Percentiles rank a stretch among this genome's conserved stretches.
These are phyloP conservation scores for Physcomitrellopsis africana DNA, from an alignment of 225 moss, liverwort and hornwort species.

Conservation along the genomic window DNA sequence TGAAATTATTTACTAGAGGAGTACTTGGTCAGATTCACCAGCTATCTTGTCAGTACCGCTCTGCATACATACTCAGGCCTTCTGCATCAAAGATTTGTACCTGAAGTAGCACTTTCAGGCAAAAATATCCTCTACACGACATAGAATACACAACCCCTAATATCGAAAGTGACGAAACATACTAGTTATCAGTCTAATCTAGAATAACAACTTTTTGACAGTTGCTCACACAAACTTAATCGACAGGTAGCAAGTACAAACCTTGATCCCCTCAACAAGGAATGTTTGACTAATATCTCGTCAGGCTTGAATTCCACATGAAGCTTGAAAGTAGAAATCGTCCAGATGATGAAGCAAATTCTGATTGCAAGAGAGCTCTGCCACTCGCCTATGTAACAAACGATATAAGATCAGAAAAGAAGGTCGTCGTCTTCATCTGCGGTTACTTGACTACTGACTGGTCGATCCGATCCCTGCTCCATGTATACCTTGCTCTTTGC, in stretches of 20 bases:
- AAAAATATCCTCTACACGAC: conserved; percentile 28
- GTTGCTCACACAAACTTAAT: conserved; percentile 26
- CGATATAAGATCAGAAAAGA: conserved; percentile 41
- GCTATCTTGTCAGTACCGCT: conserved; percentile 23
- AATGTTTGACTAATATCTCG: conserved; percentile 19
- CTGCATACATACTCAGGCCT: conserved; percentile 34
- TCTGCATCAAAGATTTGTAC: conserved; percentile 28
- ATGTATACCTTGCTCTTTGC: conserved; percentile 54
- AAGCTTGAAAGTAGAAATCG: conserved; percentile 22
- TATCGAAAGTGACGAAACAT: conserved; percentile 12
- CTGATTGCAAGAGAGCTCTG: neutral
- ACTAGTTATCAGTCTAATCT: conserved; percentile 33
- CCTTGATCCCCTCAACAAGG: conserved; percentile 33
- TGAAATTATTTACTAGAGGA: conserved; percentile 34
- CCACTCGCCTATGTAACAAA: neutral
- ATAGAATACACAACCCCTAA: conserved; percentile 24
- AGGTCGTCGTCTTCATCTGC: conserved; percentile 46
- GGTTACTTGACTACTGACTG: conserved; percentile 23
- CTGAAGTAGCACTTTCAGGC: conserved; percentile 30
- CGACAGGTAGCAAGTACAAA: conserved; percentile 41
- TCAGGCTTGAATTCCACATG: conserved; percentile 18
- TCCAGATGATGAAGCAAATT: neutral
- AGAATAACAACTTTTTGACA: conserved; percentile 31
- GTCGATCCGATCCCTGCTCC: conserved; percentile 49
- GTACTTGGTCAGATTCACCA: conserved; percentile 2